Evolutionary conservation across 139 green algal species (phyloP).

Genomic region (Chlamydomonas applanata): DNA sequence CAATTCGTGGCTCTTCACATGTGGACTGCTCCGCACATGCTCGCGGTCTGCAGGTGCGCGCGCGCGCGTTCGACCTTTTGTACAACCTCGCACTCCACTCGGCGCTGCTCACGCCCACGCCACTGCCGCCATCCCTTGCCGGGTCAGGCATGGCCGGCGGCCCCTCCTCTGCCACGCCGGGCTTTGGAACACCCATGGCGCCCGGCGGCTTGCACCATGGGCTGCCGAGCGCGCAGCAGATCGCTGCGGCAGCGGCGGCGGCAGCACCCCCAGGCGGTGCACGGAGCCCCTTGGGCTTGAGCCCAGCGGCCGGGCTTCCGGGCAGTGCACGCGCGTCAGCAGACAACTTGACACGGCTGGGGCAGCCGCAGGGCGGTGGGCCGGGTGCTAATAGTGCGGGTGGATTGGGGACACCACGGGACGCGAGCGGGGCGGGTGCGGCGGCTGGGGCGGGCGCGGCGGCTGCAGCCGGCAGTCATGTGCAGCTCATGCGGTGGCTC

Average conservation of each 20-base stretch:
- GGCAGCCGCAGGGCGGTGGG: background rate
- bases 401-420: background rate
- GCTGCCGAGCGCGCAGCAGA: no score
- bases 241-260: no score
- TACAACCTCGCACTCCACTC: slow-evolving; percentile 70
- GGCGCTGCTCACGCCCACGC: slow-evolving; percentile 26
- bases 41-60: slow-evolving; percentile 18
- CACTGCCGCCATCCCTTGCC: background rate
- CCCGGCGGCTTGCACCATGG: no score
- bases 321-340: background rate
- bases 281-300: background rate
- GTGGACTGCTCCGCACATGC: no score
- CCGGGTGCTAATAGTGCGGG: background rate
- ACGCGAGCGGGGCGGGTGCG: background rate
- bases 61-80: slow-evolving; percentile 68
- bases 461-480: background rate
- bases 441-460: background rate
- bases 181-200: no score
- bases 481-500: slow-evolving; percentile 60
- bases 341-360: slow-evolving; percentile 1
- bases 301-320: no score
- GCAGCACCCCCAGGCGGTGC: background rate
- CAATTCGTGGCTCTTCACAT: no score
- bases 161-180: no score
- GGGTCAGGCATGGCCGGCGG: background rate